These are phyloP conservation scores for Haematococcus lacustris DNA, from an alignment of 139 green algal genomes.

Conservation along the genomic window DNA sequence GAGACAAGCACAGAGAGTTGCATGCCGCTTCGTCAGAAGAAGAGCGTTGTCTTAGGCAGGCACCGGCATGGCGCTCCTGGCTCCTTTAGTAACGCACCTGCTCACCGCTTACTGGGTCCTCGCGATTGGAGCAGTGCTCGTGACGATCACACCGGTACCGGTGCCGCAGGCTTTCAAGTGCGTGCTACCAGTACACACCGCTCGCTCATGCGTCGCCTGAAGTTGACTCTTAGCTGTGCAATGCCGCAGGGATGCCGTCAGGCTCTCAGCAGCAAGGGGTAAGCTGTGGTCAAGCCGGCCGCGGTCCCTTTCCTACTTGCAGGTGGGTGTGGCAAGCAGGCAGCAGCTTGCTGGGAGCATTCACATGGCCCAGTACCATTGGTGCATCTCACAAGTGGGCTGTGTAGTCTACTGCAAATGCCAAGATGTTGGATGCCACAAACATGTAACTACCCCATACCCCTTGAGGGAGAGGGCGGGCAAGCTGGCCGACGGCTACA, in stretches of 20 bases:
- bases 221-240: neutral
- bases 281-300: slow-evolving; percentile 52
- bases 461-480: neutral
- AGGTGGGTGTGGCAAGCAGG: slow-evolving; percentile 11
- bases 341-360: neutral
- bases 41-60: too few relatives aligned
- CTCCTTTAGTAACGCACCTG: too few relatives aligned
- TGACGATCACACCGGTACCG: too few relatives aligned
- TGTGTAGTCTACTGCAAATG: neutral
- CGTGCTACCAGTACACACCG: too few relatives aligned
- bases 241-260: slow-evolving; percentile 28
- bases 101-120: too few relatives aligned
- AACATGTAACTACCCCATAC: neutral
- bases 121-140: too few relatives aligned
- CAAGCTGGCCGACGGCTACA: neutral
- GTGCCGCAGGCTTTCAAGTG: too few relatives aligned
- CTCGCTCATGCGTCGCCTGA: too few relatives aligned
- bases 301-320: slow-evolving; percentile 30
- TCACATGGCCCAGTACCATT: neutral
- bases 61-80: too few relatives aligned
- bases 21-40: too few relatives aligned
- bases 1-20: too few relatives aligned
- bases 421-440: neutral
- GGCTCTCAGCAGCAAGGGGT: slow-evolving; percentile 29
- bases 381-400: neutral